Base-by-base conservation (phyloP, 306 rosid genomes). In the Nissolia schottii region DNA sequence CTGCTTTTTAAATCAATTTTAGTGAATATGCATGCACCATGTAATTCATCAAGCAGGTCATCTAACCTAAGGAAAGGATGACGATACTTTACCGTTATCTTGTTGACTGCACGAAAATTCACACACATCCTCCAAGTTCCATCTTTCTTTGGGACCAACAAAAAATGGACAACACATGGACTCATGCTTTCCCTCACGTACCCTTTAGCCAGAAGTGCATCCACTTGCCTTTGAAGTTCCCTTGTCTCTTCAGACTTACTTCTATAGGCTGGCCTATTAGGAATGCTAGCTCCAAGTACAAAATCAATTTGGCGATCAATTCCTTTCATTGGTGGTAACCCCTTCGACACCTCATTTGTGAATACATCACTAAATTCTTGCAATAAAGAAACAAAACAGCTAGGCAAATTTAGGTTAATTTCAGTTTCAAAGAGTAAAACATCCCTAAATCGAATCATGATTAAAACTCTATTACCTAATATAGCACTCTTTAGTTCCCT, bases 281-380 rank as follows among this genome's bases (percentile, higher is more conserved):
- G 56, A 38, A 56, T 23, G 0, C 24, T 3, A 18, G 24, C 67
- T 22, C 56, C 20, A 0, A 10, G 40, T 0, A 71, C 23, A 5
- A 71, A 71, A 15, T 71, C 25, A 23, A 56, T 71, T 57, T 71
- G 56, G 24, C 56, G 67, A 7, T 71, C 67, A 37, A 71, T 38
- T 23, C 53, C 41, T 12, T 10, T 20, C n/a, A 54, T 54, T 9
- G 23, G 76, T 34, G 76, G 38, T 11, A 71, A 20, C 0, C 43
- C 41, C 20, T 13, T 13, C 2, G 19, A 6, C 18, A 45, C 6
- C 13, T 38, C 45, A 7, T 7, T 38, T 7, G 45, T 1, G 13
- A 38, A 7, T 1, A 27, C 45, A 7, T 38, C 45, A 1, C 2
- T 7, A 38, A 7, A 38, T 7, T 38, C 13, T 0, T 38, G 13